A percentile compares a stretch with the other conserved stretches of the same genome.
Evolutionary conservation across 805 yeast genomes (phyloP).

Genomic region (Candida tibetensis): DNA sequence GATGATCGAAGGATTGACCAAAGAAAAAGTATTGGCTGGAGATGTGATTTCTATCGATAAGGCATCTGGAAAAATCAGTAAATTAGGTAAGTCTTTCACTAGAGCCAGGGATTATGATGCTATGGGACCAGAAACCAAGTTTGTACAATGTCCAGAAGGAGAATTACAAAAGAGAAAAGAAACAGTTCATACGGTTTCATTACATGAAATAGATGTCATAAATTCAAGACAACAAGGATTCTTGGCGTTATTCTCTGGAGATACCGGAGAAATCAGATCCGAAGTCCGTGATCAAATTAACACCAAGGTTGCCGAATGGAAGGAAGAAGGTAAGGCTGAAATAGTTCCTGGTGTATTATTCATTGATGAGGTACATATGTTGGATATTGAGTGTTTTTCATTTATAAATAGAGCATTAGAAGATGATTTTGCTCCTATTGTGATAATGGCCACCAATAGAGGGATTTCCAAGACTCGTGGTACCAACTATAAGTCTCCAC

Average conservation of each 20-base stretch:
- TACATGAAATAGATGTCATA: constrained; percentile 96
- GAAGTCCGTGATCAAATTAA: constrained; percentile 96
- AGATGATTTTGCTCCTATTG: constrained; percentile 95
- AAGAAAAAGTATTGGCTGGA: constrained; percentile 95
- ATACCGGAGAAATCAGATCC: constrained; percentile 95
- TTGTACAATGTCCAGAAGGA: constrained; percentile 98
- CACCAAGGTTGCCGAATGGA: constrained; percentile 96
- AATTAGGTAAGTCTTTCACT: constrained; percentile 93
- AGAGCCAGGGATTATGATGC: constrained; percentile 98
- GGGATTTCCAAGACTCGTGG: constrained; percentile 95
- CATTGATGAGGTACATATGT: constrained; percentile 98
- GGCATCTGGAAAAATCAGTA: constrained; percentile 89
- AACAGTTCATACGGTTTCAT: constrained; percentile 95
- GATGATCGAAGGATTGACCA: constrained; percentile 91
- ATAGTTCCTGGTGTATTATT: constrained; percentile 96
- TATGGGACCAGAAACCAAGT: constrained; percentile 96
- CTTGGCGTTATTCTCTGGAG: constrained; percentile 90
- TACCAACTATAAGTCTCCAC: constrained; percentile 90
- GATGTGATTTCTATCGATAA: constrained; percentile 95
- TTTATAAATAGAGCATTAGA: constrained; percentile 94
- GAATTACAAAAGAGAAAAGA: constrained; percentile 94
- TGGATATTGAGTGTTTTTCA: constrained; percentile 94
- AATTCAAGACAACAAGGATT: constrained; percentile 98
- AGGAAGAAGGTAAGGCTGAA: constrained; percentile 98
- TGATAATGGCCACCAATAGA: constrained; percentile 96